phyloP scores from a whole-genome alignment of 192 early-diverging fungal genomes.

The Entomortierella chlamydospora region DNA sequence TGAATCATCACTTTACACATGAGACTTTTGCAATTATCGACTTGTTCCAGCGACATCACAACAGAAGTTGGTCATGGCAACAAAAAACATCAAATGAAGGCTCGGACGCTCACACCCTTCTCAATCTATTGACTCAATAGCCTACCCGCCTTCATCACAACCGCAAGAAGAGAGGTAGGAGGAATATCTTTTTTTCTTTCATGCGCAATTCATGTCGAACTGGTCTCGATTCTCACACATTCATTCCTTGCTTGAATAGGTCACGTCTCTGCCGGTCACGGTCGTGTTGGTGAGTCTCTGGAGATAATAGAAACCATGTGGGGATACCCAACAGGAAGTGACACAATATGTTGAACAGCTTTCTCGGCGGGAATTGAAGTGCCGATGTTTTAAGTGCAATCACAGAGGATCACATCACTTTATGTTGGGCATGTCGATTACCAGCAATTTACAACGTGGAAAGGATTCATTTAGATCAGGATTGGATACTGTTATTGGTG shows the following conservation, averaged over 20 bases:
- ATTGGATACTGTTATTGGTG: too few species aligned
- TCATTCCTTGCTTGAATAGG: slow-evolving; percentile 36
- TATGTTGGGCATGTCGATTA: too few species aligned
- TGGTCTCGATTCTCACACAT: background rate
- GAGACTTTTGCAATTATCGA: background rate
- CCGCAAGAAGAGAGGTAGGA: slow-evolving; percentile 89
- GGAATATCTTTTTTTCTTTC: background rate
- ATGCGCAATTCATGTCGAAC: background rate
- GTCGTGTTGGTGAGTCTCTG: slow-evolving; percentile 86
- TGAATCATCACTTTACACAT: background rate
- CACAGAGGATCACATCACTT: too few species aligned
- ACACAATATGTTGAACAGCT: too few species aligned
- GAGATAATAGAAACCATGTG: background rate
- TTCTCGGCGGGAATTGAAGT: too few species aligned
- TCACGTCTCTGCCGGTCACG: slow-evolving; percentile 99
- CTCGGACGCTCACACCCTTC: background rate
- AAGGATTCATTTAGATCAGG: too few species aligned
- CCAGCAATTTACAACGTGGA: too few species aligned
- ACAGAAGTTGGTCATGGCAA: background rate
- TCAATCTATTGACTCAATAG: slow-evolving; percentile 40
- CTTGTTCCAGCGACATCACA: background rate
- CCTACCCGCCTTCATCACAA: slow-evolving; percentile 87
- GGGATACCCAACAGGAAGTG: background rate
- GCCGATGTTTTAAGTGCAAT: too few species aligned
- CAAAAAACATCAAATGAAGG: background rate